Evolutionary conservation across 2,329 filamentous ascomycete genomes (phyloP).

Genomic region (Pseudocercospora crystallina): DNA sequence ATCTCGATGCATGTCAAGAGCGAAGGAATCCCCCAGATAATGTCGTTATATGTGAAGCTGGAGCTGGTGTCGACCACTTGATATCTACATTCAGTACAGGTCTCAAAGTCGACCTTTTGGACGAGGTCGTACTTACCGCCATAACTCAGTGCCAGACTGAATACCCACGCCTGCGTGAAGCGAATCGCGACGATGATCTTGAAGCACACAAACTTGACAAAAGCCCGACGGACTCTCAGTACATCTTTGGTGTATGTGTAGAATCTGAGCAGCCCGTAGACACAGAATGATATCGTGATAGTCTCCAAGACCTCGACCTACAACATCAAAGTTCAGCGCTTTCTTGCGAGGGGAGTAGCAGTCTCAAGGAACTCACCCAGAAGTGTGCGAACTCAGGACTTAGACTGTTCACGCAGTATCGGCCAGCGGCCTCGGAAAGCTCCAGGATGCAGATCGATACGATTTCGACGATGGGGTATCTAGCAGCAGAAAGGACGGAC

Average conservation of each 20-base stretch:
- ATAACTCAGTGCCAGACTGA: not conserved
- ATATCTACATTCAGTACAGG: too few species aligned
- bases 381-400: not conserved
- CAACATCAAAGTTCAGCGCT: too few species aligned
- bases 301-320: not conserved
- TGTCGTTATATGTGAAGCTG: not conserved
- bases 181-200: not conserved
- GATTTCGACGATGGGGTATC: constrained; percentile 1
- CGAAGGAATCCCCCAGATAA: not conserved
- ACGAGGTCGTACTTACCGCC: not conserved
- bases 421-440: not conserved
- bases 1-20: constrained; percentile 1
- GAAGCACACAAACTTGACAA: not conserved
- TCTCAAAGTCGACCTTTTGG: too few species aligned
- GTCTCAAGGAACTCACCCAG: not conserved
- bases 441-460: not conserved
- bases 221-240: not conserved
- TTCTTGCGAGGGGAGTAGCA: too few species aligned
- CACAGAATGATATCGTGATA: not conserved
- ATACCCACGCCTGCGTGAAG: not conserved
- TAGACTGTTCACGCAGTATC: constrained; percentile 1
- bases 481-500: too few species aligned
- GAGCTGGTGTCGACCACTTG: not conserved
- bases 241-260: not conserved
- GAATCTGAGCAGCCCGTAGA: not conserved